Evolutionary conservation across 1,139 yeast species (phyloP).

Genomic region (Wickerhamomyces sp.): DNA sequence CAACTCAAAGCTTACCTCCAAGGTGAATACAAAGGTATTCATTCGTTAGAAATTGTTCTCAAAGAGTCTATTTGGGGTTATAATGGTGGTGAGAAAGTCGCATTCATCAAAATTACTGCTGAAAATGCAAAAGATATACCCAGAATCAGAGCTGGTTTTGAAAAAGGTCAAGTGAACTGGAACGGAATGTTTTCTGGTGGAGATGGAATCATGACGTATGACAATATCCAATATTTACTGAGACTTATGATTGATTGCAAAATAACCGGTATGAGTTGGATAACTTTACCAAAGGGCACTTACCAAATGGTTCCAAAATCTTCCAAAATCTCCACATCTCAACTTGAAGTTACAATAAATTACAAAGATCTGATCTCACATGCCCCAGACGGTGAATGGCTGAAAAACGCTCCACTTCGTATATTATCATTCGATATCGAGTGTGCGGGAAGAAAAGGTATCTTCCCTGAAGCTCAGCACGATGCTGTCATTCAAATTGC

Average conservation of each 20-base stretch:
- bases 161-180: constrained; percentile 72
- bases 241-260: constrained; percentile 91
- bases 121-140: constrained; percentile 63
- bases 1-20: constrained; percentile 47
- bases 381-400: constrained; percentile 90
- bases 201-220: constrained; percentile 65
- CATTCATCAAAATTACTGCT: constrained; percentile 72
- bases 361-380: constrained; percentile 72
- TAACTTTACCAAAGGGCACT: constrained; percentile 75
- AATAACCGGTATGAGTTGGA: constrained; percentile 97
- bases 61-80: constrained; percentile 96
- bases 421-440: constrained; percentile 94
- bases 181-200: constrained; percentile 56
- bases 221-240: constrained; percentile 80
- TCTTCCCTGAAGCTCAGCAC: constrained; percentile 90
- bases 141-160: constrained; percentile 72
- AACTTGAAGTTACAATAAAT: constrained; percentile 71
- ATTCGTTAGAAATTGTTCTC: constrained; percentile 55
- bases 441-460: constrained; percentile 96
- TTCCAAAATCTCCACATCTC: constrained; percentile 66
- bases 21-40: constrained; percentile 51
- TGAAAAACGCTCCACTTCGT: constrained; percentile 89
- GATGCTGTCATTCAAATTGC: constrained; percentile 98
- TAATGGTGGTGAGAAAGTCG: constrained; percentile 70
- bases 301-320: constrained; percentile 44